Evolutionary conservation across 164 flowering plant species (phyloP).

Genomic region (Vitis cinerea): DNA sequence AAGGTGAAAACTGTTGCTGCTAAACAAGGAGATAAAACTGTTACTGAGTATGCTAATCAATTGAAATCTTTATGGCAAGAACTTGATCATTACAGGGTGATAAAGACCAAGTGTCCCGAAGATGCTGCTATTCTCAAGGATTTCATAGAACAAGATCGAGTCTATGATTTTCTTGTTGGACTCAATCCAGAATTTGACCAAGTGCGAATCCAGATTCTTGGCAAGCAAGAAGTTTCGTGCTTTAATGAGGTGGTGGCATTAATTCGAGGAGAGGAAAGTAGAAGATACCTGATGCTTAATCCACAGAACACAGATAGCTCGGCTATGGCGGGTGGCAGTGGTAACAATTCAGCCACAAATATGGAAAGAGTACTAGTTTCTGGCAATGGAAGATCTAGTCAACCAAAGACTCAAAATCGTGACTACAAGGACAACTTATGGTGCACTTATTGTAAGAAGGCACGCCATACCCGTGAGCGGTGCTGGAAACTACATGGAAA

Average conservation of each 20-base stretch:
- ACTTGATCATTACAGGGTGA: too few relatives aligned
- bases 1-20: not conserved
- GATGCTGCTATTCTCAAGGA: not conserved
- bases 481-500: conserved; percentile 4
- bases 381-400: not conserved
- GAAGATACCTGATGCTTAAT: too few relatives aligned
- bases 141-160: not conserved
- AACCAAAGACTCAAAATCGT: too few relatives aligned
- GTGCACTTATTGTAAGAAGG: conserved; percentile 6
- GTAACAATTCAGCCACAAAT: not conserved
- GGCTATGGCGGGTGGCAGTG: not conserved
- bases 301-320: not conserved
- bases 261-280: not conserved
- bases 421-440: not conserved
- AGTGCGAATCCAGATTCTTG: too few relatives aligned
- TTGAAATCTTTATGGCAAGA: too few relatives aligned
- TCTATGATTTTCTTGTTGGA: too few relatives aligned
- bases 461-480: not conserved
- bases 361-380: not conserved
- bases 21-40: not conserved
- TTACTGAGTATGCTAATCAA: too few relatives aligned
- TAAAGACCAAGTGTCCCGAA: too few relatives aligned
- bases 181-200: too few relatives aligned
- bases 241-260: not conserved
- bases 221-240: too few relatives aligned